phyloP scores from a whole-genome alignment of 116 monocot species.

The Trichopus zeylanicus region DNA sequence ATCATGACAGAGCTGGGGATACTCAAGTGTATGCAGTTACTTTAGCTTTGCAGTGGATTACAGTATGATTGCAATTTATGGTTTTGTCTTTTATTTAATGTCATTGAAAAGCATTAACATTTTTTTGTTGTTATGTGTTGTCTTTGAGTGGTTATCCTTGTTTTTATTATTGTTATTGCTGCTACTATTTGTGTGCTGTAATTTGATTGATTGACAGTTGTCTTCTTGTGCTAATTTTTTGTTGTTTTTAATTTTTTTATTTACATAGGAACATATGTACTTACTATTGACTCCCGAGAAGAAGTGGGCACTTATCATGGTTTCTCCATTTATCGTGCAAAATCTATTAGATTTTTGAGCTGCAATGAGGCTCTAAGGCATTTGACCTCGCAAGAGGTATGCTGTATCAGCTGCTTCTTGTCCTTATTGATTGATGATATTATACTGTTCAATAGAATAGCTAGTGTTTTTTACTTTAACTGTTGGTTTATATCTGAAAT shows the following conservation, averaged over 20 bases:
- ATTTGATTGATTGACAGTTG: background rate
- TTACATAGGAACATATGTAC: slow-evolving; percentile 66
- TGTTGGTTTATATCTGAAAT: too few relatives aligned
- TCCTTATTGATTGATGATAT: background rate
- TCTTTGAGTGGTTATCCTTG: too few relatives aligned
- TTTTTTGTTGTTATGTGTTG: too few relatives aligned
- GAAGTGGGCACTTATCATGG: slow-evolving; percentile 60
- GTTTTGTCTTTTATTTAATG: too few relatives aligned
- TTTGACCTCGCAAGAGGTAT: slow-evolving; percentile 71
- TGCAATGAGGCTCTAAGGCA: slow-evolving; percentile 55
- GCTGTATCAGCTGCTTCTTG: background rate
- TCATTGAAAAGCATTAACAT: too few relatives aligned
- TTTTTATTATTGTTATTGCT: background rate
- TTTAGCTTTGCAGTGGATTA: too few relatives aligned
- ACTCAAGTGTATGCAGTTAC: too few relatives aligned
- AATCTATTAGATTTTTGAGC: slow-evolving; percentile 66
- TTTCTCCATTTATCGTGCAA: slow-evolving; percentile 48
- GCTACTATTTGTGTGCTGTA: background rate
- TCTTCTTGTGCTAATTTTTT: background rate
- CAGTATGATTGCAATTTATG: too few relatives aligned
- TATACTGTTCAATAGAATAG: too few relatives aligned
- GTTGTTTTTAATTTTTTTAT: too few relatives aligned
- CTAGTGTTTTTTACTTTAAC: too few relatives aligned
- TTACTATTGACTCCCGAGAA: slow-evolving; percentile 68
- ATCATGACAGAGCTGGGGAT: too few relatives aligned